phyloP scores from a whole-genome alignment of 306 rosid species.

The Rosa persica region DNA sequence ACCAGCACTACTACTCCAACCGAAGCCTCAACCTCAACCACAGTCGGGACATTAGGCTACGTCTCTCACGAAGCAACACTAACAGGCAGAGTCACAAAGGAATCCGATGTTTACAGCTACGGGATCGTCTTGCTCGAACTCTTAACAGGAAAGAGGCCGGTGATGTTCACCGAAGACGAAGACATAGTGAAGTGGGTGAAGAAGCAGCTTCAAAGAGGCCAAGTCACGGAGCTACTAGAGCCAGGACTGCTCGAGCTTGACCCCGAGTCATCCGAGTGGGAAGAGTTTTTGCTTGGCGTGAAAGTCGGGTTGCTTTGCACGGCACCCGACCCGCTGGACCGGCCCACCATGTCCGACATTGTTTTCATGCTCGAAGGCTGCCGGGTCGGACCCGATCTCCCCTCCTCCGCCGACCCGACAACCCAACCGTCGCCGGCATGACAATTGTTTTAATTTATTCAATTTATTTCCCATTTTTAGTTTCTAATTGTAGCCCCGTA shows the following conservation, averaged over 20 bases:
- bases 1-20: slow-evolving; percentile 29
- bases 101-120: slow-evolving; percentile 88
- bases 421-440: slow-evolving; percentile 73
- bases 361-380: slow-evolving; percentile 99
- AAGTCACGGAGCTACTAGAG: slow-evolving; percentile 77
- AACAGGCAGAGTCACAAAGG: slow-evolving; percentile 78
- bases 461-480: neutral
- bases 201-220: slow-evolving; percentile 84
- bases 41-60: slow-evolving; percentile 82
- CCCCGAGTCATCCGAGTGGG: slow-evolving; percentile 97
- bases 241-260: slow-evolving; percentile 93
- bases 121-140: slow-evolving; percentile 84
- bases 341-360: slow-evolving; percentile 94
- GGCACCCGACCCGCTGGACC: slow-evolving; percentile 84
- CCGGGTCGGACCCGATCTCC: slow-evolving; percentile 85
- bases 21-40: slow-evolving; percentile 65
- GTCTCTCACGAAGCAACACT: slow-evolving; percentile 77
- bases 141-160: slow-evolving; percentile 81
- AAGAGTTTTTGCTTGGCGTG: slow-evolving; percentile 87
- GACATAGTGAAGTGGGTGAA: slow-evolving; percentile 97
- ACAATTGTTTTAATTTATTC: neutral
- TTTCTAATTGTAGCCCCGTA: neutral
- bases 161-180: slow-evolving; percentile 91
- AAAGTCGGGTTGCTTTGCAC: slow-evolving; percentile 93
- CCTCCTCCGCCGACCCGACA: slow-evolving; percentile 90